Conservation (phyloP, 2,329 filamentous ascomycete species). For the Coniella vitis region DNA sequence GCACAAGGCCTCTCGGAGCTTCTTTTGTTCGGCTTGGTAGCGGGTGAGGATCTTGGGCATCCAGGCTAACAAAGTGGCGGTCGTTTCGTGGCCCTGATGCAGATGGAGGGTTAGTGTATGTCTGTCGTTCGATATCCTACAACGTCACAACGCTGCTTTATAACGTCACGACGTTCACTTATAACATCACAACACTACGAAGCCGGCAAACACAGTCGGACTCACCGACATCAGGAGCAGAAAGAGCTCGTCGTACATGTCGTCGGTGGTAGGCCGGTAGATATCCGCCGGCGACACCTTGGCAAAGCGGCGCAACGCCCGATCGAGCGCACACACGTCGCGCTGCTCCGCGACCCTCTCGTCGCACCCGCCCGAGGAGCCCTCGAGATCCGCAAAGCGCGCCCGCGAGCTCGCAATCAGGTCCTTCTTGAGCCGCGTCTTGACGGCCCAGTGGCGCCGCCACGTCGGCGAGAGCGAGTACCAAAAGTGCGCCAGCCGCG, state of each 20-base stretch:
- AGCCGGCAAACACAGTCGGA: neutral
- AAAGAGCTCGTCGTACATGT: conserved; percentile 12
- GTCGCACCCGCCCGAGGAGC: neutral
- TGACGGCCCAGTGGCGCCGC: conserved; percentile 8
- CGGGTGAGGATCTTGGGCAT: conserved; percentile 13
- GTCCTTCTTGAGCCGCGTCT: conserved; percentile 1
- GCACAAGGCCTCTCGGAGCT: conserved; percentile 7
- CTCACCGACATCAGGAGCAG: conserved; percentile 10
- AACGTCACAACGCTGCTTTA: no score
- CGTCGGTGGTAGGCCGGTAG: conserved; percentile 8
- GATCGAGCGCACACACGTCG: conserved; percentile 8
- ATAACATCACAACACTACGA: no score
- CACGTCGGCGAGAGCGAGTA: conserved; percentile 12
- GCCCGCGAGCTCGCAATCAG: conserved; percentile 1
- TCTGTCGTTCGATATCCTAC: no score
- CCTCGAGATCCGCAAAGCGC: conserved; percentile 7
- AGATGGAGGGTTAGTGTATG: neutral
- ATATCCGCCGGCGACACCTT: conserved; percentile 8
- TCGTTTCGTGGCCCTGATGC: conserved; percentile 11
- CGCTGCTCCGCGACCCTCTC: neutral
- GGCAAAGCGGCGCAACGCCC: conserved; percentile 5
- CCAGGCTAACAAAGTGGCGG: conserved; percentile 11
- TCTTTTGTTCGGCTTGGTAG: neutral
- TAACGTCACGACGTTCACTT: no score
- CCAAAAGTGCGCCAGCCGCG: conserved; percentile 3